Percentiles rank a stretch among this genome's conserved stretches.
These are phyloP conservation scores for Lecanicillium sp. DNA, from an alignment of 2,329 filamentous ascomycete species.

Conservation along the genomic window DNA sequence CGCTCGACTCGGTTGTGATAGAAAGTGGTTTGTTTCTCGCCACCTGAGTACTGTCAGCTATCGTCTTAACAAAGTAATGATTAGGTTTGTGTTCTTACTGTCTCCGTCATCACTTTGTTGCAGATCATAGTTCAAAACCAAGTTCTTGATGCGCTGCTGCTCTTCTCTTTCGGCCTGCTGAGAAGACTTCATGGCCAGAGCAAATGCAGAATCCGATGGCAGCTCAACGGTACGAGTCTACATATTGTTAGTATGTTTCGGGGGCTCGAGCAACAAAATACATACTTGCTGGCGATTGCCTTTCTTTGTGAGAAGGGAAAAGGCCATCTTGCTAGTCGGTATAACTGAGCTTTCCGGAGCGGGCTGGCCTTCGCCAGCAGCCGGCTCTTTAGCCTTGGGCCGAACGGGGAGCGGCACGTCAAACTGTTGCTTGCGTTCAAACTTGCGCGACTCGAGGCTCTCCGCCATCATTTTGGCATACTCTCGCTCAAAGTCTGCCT, in stretches of 20 bases:
- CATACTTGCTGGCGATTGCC: conserved; percentile 87
- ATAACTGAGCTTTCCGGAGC: conserved; percentile 10
- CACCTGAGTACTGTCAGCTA: conserved; percentile 37
- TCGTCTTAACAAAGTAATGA: conserved; percentile 39
- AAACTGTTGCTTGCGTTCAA: conserved; percentile 89
- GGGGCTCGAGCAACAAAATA: background rate
- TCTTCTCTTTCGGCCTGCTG: conserved; percentile 93
- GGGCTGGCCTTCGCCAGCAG: conserved; percentile 11
- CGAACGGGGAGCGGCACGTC: conserved; percentile 97
- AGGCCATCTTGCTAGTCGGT: conserved; percentile 70
- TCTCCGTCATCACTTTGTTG: conserved; percentile 75
- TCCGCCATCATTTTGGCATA: conserved; percentile 98
- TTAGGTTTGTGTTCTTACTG: conserved; percentile 54
- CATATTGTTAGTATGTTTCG: conserved; percentile 5
- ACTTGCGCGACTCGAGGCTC: conserved; percentile 90
- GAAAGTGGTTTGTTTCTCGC: conserved; percentile 43
- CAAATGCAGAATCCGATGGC: conserved; percentile 86
- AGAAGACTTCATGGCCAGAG: conserved; percentile 91
- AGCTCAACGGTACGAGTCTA: conserved; percentile 88
- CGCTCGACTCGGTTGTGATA: conserved; percentile 53
- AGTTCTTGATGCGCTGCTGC: conserved; percentile 95
- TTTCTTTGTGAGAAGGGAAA: conserved; percentile 90
- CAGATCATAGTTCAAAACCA: conserved; percentile 94
- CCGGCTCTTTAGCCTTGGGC: conserved; percentile 50
- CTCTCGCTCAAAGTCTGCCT: conserved; percentile 96